Base-by-base conservation (phyloP, 2,329 filamentous ascomycete species). In the Lecanicillium sp. region DNA sequence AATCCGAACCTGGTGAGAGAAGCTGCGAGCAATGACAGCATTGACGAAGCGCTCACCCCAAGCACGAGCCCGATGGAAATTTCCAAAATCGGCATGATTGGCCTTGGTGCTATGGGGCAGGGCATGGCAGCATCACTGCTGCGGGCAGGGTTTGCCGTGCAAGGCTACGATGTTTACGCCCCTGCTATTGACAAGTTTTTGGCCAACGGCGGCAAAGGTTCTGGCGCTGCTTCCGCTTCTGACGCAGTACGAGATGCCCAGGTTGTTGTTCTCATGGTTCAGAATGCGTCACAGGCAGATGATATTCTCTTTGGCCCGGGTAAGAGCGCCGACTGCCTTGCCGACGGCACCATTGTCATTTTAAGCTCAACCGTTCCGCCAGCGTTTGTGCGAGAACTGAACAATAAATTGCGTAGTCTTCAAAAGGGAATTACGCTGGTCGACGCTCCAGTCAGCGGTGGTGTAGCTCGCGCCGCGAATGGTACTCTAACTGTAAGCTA, bases 361-460 rank as follows among this genome's bases (percentile, higher is more conserved):
- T 45, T 62, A 15, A 58, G 53, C 47, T 60, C 59, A 5, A 62
- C 59, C 1, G 58, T 62, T 6, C 53, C 60, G 3, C 60, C 60
- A 3, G 51, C 51, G 5, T 55, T 53, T 37, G 47, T 53, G 3
- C 37, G 42, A 6, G 37, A 43, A 20, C 17, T 59, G 17, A 44
- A 47, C 18, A 16, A 34, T 13, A 46, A 42, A 37, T 29, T 60
- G 9, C 28, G 42, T 5, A 42, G 36, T 1, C 34, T 54, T 7
- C 46, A 45, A 17, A 51, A 51, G 12, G 53, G 54, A 5, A 45
- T 63, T 25, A 40, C 36, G 2, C 32, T 64, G 6, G 44, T 63
- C 4, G 60, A 64, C 45, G 52, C 52, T 4, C 60, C 59, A 7
- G 60, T 64, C 7, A 62, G 59, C 29, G 60, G 60, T 5, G 60